Percentiles rank a stretch among this genome's conserved stretches.
These are phyloP conservation scores for Cornus florida DNA, from an alignment of 148 eudicot genomes.

Conservation along the genomic window DNA sequence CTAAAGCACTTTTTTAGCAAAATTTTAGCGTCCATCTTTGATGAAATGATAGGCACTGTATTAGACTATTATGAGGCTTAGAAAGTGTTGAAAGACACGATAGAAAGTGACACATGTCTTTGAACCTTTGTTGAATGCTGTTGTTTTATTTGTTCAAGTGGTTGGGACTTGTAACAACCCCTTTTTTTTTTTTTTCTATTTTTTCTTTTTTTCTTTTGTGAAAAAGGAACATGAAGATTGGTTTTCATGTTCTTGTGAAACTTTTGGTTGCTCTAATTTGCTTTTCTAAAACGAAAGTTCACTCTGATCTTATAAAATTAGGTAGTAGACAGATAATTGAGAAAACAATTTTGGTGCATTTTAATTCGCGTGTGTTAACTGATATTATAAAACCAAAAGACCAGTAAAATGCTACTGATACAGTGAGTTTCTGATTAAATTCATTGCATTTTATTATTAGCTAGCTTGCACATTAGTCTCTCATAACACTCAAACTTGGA, in stretches of 20 bases:
- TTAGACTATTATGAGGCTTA: neutral
- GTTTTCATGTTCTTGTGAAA: neutral
- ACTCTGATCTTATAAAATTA: neutral
- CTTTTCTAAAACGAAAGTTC: neutral
- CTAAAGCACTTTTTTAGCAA: too few relatives aligned
- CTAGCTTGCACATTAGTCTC: too few relatives aligned
- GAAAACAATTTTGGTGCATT: too few relatives aligned
- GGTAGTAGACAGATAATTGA: too few relatives aligned
- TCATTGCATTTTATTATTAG: too few relatives aligned
- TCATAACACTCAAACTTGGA: too few relatives aligned
- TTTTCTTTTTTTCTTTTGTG: neutral
- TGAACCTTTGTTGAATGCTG: conserved; percentile 3
- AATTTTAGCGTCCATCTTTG: neutral
- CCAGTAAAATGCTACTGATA: too few relatives aligned
- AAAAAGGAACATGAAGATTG: conserved; percentile 1
- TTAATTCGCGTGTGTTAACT: too few relatives aligned
- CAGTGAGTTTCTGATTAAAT: too few relatives aligned
- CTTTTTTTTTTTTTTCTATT: too few relatives aligned
- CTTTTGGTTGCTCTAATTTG: neutral
- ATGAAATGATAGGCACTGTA: neutral
- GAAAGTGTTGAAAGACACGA: neutral
- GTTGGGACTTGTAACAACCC: neutral
- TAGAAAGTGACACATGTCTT: neutral
- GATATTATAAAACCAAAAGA: too few relatives aligned
- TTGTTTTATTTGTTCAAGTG: conserved; percentile 5